Evolutionary conservation across 2,329 filamentous ascomycete genomes (phyloP).

Genomic region (Shiraia sp.): DNA sequence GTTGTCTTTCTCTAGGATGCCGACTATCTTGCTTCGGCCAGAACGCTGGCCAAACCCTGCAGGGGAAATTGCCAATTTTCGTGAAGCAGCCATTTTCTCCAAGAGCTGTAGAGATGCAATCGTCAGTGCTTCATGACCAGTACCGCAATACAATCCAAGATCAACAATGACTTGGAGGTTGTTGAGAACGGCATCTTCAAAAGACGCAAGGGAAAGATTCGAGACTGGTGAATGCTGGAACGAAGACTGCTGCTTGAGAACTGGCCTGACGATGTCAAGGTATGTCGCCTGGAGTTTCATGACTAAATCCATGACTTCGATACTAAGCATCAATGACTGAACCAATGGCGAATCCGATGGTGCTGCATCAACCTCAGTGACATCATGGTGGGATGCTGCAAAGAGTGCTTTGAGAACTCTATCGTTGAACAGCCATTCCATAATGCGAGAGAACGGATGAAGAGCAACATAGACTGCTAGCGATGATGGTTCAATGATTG

Average conservation of each 20-base stretch:
- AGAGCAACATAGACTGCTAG: conserved; percentile 79
- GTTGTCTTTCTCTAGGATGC: conserved; percentile 80
- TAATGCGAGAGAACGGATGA: conserved; percentile 90
- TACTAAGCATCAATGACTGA: conserved; percentile 74
- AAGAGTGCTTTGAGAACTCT: conserved; percentile 82
- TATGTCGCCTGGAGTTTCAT: conserved; percentile 91
- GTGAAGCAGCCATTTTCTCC: conserved; percentile 82
- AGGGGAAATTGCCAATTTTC: conserved; percentile 74
- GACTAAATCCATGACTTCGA: conserved; percentile 81
- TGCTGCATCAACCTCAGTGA: conserved; percentile 71
- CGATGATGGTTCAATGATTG: conserved; percentile 72
- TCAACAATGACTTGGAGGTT: conserved; percentile 79
- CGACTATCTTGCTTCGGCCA: conserved; percentile 81
- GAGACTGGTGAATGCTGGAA: conserved; percentile 65
- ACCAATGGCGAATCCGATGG: conserved; percentile 80
- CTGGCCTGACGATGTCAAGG: conserved; percentile 80
- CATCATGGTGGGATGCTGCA: conserved; percentile 75
- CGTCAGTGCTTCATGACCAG: conserved; percentile 79
- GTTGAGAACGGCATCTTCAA: conserved; percentile 88
- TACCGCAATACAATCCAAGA: conserved; percentile 83
- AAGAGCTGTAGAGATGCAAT: conserved; percentile 80
- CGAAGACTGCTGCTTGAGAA: conserved; percentile 69
- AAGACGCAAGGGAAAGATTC: conserved; percentile 78
- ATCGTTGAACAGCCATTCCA: conserved; percentile 98
- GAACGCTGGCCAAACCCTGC: conserved; percentile 64